Conservation (phyloP, 257 asterid species). For the Linaria vulgaris region DNA sequence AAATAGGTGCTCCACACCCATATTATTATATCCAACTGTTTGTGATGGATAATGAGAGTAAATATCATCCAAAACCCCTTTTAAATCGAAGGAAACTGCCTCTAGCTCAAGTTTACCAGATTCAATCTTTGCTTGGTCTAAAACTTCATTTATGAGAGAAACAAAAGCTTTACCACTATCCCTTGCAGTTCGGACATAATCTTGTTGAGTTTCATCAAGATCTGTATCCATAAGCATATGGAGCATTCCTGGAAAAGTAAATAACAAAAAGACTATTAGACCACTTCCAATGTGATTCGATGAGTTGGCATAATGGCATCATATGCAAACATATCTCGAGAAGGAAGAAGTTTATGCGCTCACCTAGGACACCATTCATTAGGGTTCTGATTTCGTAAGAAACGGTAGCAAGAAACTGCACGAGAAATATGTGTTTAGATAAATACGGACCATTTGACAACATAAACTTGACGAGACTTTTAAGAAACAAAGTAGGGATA, state of each 20-base stretch:
- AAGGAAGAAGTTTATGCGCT: constrained; percentile 28
- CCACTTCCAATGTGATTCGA: constrained; percentile 1
- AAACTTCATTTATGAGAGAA: constrained; percentile 91
- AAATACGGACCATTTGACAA: too few relatives aligned
- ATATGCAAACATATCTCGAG: constrained; percentile 5
- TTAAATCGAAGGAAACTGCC: constrained; percentile 43
- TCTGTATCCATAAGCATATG: constrained; percentile 97
- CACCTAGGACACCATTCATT: constrained; percentile 98
- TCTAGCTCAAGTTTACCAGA: constrained; percentile 98
- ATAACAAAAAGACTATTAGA: constrained; percentile 13
- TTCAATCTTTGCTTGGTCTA: constrained; percentile 96
- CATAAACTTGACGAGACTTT: background rate
- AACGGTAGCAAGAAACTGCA: constrained; percentile 98
- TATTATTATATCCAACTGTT: too few relatives aligned
- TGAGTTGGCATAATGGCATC: background rate
- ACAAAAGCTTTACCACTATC: constrained; percentile 98
- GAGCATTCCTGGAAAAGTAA: constrained; percentile 68
- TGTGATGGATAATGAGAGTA: constrained; percentile 72
- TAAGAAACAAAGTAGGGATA: constrained; percentile 5
- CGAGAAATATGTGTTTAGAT: constrained; percentile 25
- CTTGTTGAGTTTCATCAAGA: constrained; percentile 92
- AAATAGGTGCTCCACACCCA: too few relatives aligned
- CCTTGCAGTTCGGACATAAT: constrained; percentile 91
- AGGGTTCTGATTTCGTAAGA: constrained; percentile 99
- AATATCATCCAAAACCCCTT: constrained; percentile 45